Evolutionary conservation across 257 asterid genomes (phyloP).

Genomic region (Misopates orontium): DNA sequence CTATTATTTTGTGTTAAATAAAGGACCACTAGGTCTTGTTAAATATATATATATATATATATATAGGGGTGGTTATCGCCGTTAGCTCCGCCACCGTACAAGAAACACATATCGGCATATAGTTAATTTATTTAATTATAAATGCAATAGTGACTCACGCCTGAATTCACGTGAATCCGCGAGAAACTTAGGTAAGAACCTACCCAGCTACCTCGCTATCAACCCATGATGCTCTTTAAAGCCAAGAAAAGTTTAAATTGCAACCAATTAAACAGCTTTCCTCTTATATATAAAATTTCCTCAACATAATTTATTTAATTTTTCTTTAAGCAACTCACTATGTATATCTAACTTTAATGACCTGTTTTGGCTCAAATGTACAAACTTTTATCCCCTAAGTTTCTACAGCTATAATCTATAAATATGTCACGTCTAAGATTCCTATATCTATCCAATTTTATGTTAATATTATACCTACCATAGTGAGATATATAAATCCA

Average conservation of each 20-base stretch:
- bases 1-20: too few species aligned
- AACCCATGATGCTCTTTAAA: slow-evolving; percentile 58
- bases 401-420: not conserved
- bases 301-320: not conserved
- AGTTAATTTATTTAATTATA: too few species aligned
- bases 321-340: not conserved
- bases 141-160: slow-evolving; percentile 25
- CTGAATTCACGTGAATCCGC: slow-evolving; percentile 33
- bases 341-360: not conserved
- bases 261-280: slow-evolving; percentile 11
- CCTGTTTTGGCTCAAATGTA: too few species aligned
- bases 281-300: slow-evolving; percentile 5
- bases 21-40: too few species aligned
- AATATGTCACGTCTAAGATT: not conserved
- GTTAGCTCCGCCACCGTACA: too few species aligned
- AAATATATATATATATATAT: too few species aligned
- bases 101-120: too few species aligned
- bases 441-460: too few species aligned
- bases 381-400: not conserved
- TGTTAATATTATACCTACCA: too few species aligned
- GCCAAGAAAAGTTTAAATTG: slow-evolving; percentile 34
- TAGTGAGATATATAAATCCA: too few species aligned
- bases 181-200: slow-evolving; percentile 10
- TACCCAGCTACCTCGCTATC: slow-evolving; percentile 36
- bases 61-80: too few species aligned